Evolutionary conservation across 768 basidiomycete species (phyloP).

Genomic region (Amanita exitialis): DNA sequence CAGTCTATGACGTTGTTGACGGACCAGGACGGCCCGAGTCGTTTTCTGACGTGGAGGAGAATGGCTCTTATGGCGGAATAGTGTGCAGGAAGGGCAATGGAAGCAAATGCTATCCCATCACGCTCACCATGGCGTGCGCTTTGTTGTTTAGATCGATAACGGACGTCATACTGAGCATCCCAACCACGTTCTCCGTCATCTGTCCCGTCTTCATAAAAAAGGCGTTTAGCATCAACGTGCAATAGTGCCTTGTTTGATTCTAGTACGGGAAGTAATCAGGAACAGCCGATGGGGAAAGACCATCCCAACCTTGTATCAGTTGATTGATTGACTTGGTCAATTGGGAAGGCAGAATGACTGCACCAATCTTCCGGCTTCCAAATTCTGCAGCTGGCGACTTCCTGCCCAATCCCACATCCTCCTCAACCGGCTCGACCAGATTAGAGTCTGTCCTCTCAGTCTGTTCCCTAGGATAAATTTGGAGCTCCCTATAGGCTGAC

Average conservation of each 20-base stretch:
- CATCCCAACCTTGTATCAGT: slow-evolving; percentile 53
- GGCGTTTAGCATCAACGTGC: slow-evolving; percentile 61
- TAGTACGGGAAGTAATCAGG: slow-evolving; percentile 17
- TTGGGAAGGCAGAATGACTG: slow-evolving; percentile 64
- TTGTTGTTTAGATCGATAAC: slow-evolving; percentile 53
- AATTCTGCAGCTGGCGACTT: slow-evolving; percentile 79
- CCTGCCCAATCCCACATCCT: slow-evolving; percentile 23
- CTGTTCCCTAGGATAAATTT: slow-evolving; percentile 27
- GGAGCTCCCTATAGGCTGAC: slow-evolving; percentile 39
- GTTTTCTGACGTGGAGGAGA: slow-evolving; percentile 50
- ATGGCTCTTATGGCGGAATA: slow-evolving; percentile 77
- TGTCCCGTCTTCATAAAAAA: slow-evolving; percentile 35
- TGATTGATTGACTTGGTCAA: slow-evolving; percentile 54
- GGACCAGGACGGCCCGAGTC: slow-evolving; percentile 54
- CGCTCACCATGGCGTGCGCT: slow-evolving; percentile 48
- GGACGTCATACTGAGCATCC: slow-evolving; percentile 43
- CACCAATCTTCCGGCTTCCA: slow-evolving; percentile 65
- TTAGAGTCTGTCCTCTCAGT: slow-evolving; percentile 15
- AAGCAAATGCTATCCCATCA: slow-evolving; percentile 79
- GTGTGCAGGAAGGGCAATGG: slow-evolving; percentile 78
- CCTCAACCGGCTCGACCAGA: slow-evolving; percentile 18
- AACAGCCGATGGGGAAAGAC: background rate
- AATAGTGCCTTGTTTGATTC: slow-evolving; percentile 55
- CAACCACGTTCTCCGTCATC: slow-evolving; percentile 29
- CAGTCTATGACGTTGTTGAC: slow-evolving; percentile 67